Conservation (phyloP, 495 filamentous ascomycete species). For the Hyaloscypha hepaticicola region DNA sequence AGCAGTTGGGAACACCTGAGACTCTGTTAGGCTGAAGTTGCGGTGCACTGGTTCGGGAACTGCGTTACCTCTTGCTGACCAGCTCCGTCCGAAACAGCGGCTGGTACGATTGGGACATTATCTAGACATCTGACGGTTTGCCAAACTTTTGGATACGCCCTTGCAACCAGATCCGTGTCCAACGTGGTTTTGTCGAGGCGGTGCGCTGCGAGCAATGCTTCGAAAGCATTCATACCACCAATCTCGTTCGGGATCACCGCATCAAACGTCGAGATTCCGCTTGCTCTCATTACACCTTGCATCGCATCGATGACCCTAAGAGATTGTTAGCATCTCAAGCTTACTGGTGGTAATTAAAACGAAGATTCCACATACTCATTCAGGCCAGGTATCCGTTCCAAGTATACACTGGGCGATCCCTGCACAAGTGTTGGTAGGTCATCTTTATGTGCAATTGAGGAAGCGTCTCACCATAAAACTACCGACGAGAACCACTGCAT, state of each 20-base stretch:
- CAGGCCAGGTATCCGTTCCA: conserved; percentile 52
- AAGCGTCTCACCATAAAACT: conserved; percentile 45
- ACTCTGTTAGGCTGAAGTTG: too few relatives aligned
- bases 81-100: conserved; percentile 38
- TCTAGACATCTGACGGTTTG: conserved; percentile 55
- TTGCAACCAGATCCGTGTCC: conserved; percentile 52
- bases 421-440: conserved; percentile 36
- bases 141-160: conserved; percentile 55
- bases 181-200: conserved; percentile 48
- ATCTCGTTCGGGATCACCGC: conserved; percentile 52
- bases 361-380: conserved; percentile 45
- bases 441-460: conserved; percentile 37
- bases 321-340: neutral
- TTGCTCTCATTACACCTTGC: conserved; percentile 16
- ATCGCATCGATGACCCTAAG: conserved; percentile 33
- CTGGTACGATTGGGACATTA: conserved; percentile 24
- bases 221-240: conserved; percentile 54
- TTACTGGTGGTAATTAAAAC: conserved; percentile 34
- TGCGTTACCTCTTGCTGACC: conserved; percentile 42
- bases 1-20: conserved; percentile 34
- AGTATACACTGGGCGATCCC: conserved; percentile 51
- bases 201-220: conserved; percentile 51
- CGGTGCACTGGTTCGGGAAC: too few relatives aligned
- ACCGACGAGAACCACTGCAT: conserved; percentile 45
- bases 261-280: conserved; percentile 25